These are phyloP conservation scores for Thraustotheca clavata DNA, from an alignment of 352 stramenopile species.

Conservation along the genomic window DNA sequence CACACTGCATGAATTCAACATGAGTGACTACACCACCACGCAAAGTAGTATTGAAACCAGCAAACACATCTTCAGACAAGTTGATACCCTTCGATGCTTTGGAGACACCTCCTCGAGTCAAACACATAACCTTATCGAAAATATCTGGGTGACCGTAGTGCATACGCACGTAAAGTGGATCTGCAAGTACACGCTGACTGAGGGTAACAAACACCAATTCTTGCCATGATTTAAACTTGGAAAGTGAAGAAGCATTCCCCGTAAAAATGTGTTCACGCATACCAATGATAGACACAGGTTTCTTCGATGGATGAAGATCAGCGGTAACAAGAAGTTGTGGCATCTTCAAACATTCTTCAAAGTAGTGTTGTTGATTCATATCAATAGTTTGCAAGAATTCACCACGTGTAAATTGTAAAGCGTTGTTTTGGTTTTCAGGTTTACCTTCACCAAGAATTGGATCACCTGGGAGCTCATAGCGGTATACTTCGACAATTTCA, in stretches of 20 bases:
- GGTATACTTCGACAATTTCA: constrained; percentile 72
- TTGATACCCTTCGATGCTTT: constrained; percentile 82
- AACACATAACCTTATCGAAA: constrained; percentile 78
- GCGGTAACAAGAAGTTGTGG: constrained; percentile 64
- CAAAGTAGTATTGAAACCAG: constrained; percentile 77
- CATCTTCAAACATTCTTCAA: constrained; percentile 83
- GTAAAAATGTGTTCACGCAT: constrained; percentile 86
- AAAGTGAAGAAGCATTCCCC: constrained; percentile 67
- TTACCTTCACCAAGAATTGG: constrained; percentile 77
- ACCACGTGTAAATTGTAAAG: constrained; percentile 62
- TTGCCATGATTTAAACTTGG: constrained; percentile 83
- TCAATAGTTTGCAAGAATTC: constrained; percentile 85
- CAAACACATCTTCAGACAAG: constrained; percentile 84
- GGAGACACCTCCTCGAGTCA: constrained; percentile 62
- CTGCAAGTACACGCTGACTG: constrained; percentile 68
- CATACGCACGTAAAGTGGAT: constrained; percentile 63
- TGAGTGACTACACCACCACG: constrained; percentile 65
- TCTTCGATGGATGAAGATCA: constrained; percentile 53
- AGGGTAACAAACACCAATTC: constrained; percentile 80
- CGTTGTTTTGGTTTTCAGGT: constrained; percentile 83
- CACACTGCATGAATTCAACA: constrained; percentile 82
- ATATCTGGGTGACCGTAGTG: constrained; percentile 86
- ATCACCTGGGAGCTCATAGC: constrained; percentile 70
- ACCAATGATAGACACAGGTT: constrained; percentile 72
- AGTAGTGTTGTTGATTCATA: constrained; percentile 86